phyloP scores from a whole-genome alignment of 768 basidiomycete genomes.

The Naganishia onofrii region DNA sequence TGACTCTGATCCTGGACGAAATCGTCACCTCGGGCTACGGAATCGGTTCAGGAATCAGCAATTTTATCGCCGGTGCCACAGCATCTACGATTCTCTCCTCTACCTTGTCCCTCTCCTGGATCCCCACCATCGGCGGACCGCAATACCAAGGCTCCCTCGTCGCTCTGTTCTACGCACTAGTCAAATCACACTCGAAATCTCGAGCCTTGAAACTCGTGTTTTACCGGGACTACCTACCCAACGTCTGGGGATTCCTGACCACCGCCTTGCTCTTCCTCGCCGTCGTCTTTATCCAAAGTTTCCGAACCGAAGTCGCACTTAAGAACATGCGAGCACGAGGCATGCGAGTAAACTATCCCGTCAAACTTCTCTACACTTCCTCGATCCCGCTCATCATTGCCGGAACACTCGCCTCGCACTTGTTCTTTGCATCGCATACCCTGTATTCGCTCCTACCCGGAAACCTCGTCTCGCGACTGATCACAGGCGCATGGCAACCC shows the following conservation, averaged over 20 bases:
- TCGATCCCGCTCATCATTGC: conserved; percentile 4
- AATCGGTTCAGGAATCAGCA: conserved; percentile 10
- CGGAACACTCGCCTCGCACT: conserved; percentile 20
- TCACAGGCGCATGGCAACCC: conserved; percentile 13
- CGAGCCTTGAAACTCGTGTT: conserved; percentile 4
- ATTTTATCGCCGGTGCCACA: conserved; percentile 22
- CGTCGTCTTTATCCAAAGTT: neutral
- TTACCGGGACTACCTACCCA: conserved; percentile 20
- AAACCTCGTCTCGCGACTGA: conserved; percentile 10
- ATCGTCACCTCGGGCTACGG: conserved; percentile 15
- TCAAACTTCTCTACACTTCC: conserved; percentile 19
- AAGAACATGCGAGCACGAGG: conserved; percentile 22
- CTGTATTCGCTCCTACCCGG: conserved; percentile 4
- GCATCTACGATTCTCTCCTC: conserved; percentile 14
- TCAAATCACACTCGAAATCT: conserved; percentile 14
- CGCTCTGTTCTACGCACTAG: neutral
- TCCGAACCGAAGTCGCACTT: conserved; percentile 17
- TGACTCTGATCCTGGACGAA: conserved; percentile 14
- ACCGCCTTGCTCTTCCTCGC: conserved; percentile 11
- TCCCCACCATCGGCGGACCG: conserved; percentile 7
- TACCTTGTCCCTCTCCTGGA: conserved; percentile 10
- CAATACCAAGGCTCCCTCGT: conserved; percentile 20
- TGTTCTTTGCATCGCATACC: conserved; percentile 14
- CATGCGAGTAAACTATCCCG: conserved; percentile 23
- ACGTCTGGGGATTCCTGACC: conserved; percentile 13